Evolutionary conservation across 2,329 filamentous ascomycete genomes (phyloP).

Genomic region (Alternaria consortialis): DNA sequence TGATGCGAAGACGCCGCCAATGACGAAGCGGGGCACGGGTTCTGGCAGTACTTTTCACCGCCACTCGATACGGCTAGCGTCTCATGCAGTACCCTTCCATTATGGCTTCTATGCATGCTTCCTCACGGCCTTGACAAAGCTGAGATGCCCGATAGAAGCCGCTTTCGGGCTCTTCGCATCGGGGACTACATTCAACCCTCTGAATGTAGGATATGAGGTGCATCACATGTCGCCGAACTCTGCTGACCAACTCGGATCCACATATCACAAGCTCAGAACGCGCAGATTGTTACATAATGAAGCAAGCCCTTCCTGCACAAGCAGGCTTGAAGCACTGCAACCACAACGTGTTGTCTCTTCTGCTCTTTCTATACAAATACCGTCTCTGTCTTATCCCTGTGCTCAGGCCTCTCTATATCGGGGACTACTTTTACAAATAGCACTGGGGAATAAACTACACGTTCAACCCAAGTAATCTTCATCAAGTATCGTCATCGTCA

Average conservation of each 20-base stretch:
- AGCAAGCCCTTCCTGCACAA: constrained; percentile 19
- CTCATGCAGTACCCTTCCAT: constrained; percentile 12
- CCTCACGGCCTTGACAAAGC: constrained; percentile 20
- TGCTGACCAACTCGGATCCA: constrained; percentile 30
- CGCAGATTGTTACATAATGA: constrained; percentile 44
- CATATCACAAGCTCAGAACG: constrained; percentile 24
- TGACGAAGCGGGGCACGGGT: constrained; percentile 37
- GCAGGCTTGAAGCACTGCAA: not conserved
- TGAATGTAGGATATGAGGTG: constrained; percentile 5
- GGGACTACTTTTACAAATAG: not conserved
- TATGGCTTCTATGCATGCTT: constrained; percentile 16
- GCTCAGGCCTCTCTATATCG: not conserved
- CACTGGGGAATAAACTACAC: not conserved
- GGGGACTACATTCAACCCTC: constrained; percentile 13
- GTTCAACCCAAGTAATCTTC: not conserved
- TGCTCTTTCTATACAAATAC: constrained; percentile 21
- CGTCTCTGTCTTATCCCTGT: constrained; percentile 11
- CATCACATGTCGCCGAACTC: constrained; percentile 19
- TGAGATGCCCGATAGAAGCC: constrained; percentile 37
- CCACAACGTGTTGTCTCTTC: constrained; percentile 18
- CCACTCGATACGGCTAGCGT: constrained; percentile 6
- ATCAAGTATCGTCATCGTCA: constrained; percentile 9
- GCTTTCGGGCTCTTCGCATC: constrained; percentile 12
- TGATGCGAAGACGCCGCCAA: constrained; percentile 36
- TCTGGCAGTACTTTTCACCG: constrained; percentile 30